Base-by-base conservation (phyloP, 495 filamentous ascomycete genomes). In the Astrothelium macrocarpum region DNA sequence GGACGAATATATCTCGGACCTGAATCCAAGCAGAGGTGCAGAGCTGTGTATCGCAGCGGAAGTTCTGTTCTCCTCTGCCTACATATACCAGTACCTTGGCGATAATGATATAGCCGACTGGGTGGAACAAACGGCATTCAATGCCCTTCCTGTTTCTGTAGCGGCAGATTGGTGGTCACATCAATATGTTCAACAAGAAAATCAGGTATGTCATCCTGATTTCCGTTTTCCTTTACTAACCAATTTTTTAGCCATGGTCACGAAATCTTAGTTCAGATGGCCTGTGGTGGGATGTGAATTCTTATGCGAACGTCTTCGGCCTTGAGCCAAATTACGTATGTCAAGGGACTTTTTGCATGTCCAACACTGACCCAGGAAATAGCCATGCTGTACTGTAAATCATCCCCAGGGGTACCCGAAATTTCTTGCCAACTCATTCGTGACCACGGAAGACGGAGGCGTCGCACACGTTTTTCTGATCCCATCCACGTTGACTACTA, bases 321-420 rank as follows among this genome's bases (percentile, higher is more conserved):
- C 69, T 81, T 36, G 78, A 72, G 43, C 63, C 64, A 7, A 56
- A 56, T 16, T 56, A 56, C 25, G 49, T 56, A 56, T 16, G 49
- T 56, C 2, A 56, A 56, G 3, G 49, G 10, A 20, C 25, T 29
- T 29, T 9, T 26, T 29, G 9, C 25, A 11, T 3, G 9, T 9
- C 20, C 25, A 29, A 28, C 29, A 20, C 25, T 56, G 67, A 73
- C 49, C 73, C 7, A 29, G 20, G 7, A 9, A 29, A 14, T 18
- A 73, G 25, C 62, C 82, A 16, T 86, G 84, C 74, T 86, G 84
- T 70, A 85, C 83, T 1, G 84, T 87, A 62, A 86, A 86, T 67
- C 79, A 85, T 70, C 81, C 79, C 0, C 83, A 86, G 69, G 84
- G 79, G 0, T 80, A 78, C 64, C 84, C 84, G 0, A 86, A 87